Percentiles rank a stretch among this genome's conserved stretches.
Conservation (phyloP, 2,329 filamentous ascomycete genomes). For the Cladophialophora exuberans region DNA sequence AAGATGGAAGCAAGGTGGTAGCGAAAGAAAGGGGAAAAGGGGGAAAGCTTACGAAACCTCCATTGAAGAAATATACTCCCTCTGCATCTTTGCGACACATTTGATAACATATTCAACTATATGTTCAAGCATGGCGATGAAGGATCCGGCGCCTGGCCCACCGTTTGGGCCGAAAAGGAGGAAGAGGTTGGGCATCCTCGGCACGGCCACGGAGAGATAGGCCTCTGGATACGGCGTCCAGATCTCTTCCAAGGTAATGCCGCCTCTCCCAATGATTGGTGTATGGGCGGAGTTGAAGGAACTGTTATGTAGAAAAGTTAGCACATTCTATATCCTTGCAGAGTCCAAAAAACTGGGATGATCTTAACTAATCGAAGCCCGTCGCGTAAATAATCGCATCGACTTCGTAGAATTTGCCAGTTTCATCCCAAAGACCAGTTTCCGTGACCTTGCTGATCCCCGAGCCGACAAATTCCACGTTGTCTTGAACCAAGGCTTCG, state of each 20-base stretch:
- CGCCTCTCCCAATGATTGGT: slow-evolving; percentile 36
- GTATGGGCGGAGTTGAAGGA: slow-evolving; percentile 6
- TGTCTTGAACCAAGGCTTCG: slow-evolving; percentile 63
- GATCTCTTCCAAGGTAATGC: slow-evolving; percentile 23
- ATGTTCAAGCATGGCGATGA: slow-evolving; percentile 32
- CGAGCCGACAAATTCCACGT: slow-evolving; percentile 62
- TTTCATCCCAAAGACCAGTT: slow-evolving; percentile 62
- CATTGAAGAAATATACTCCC: slow-evolving; percentile 36
- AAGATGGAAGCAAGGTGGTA: too few species aligned
- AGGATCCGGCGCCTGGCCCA: slow-evolving; percentile 34
- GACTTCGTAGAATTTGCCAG: slow-evolving; percentile 60
- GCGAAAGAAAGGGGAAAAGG: too few species aligned
- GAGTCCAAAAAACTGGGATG: not conserved
- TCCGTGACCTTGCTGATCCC: slow-evolving; percentile 63
- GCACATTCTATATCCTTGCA: not conserved
- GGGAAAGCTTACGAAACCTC: slow-evolving; percentile 27
- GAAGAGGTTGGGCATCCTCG: slow-evolving; percentile 48
- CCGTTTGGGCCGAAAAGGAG: slow-evolving; percentile 37
- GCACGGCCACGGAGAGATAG: slow-evolving; percentile 52
- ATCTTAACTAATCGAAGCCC: slow-evolving; percentile 48
- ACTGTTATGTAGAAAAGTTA: slow-evolving; percentile 21
- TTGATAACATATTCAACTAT: slow-evolving; percentile 37
- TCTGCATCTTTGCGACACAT: slow-evolving; percentile 38
- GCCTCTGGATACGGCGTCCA: slow-evolving; percentile 39
- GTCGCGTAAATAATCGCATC: slow-evolving; percentile 72